Conservation (phyloP, 805 yeast genomes). For the Kregervanrija pseudodelftensis region DNA sequence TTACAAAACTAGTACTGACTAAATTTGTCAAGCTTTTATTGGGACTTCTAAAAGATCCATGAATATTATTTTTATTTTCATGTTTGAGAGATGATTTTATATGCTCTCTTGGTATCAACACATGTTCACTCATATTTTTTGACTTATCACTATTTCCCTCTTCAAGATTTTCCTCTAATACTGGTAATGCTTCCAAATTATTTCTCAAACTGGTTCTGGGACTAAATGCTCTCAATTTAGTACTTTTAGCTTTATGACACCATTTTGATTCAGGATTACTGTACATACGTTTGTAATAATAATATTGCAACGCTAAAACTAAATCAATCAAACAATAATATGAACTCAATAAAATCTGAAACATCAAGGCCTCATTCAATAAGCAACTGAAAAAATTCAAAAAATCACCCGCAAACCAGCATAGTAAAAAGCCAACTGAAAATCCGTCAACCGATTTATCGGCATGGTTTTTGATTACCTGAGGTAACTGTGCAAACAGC, state of each 20-base stretch:
- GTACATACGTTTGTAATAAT: constrained; percentile 39
- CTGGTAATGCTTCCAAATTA: constrained; percentile 7
- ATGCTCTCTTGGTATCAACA: constrained; percentile 5
- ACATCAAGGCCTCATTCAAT: constrained; percentile 40
- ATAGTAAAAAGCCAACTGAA: constrained; percentile 48
- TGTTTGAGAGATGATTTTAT: background rate
- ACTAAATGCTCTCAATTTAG: constrained; percentile 11
- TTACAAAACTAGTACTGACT: constrained; percentile 23
- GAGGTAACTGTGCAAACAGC: constrained; percentile 73
- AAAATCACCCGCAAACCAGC: constrained; percentile 63
- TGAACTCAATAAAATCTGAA: constrained; percentile 38
- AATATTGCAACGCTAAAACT: constrained; percentile 38
- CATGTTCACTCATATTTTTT: background rate
- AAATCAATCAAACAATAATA: constrained; percentile 45
- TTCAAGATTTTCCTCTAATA: no score
- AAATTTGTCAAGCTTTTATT: constrained; percentile 16
- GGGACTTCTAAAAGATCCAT: background rate
- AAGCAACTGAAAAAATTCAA: constrained; percentile 45
- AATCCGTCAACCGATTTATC: constrained; percentile 62
- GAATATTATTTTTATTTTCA: constrained; percentile 1
- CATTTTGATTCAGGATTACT: constrained; percentile 27
- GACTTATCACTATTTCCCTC: no score
- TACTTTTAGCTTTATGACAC: constrained; percentile 15
- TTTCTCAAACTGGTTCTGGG: constrained; percentile 20
- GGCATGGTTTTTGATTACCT: constrained; percentile 51